Evolutionary conservation across 768 basidiomycete genomes (phyloP).

Genomic region (Lentinula sp.): DNA sequence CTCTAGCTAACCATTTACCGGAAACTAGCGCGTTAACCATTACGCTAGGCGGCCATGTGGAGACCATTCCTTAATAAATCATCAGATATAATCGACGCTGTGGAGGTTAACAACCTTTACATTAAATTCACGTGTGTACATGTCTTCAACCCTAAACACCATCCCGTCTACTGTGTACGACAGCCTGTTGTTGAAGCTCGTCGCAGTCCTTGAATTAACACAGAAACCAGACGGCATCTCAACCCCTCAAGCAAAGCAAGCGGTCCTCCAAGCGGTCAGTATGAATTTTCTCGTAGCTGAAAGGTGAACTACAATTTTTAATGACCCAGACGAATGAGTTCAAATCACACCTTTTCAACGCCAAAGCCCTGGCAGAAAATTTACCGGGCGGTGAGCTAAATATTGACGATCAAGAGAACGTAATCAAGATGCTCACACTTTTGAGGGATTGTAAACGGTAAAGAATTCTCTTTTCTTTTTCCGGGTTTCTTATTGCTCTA

Average conservation of each 20-base stretch:
- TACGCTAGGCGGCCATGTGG: constrained; percentile 6
- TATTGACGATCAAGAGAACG: constrained; percentile 63
- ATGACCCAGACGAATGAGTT: constrained; percentile 61
- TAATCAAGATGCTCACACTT: constrained; percentile 62
- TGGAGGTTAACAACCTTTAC: background rate
- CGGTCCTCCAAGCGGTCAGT: constrained; percentile 57
- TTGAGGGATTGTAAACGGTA: constrained; percentile 61
- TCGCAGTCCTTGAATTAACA: constrained; percentile 53
- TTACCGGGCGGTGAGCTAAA: constrained; percentile 72
- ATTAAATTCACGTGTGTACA: background rate
- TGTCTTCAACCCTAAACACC: background rate
- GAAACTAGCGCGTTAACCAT: constrained; percentile 10
- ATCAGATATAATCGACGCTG: background rate
- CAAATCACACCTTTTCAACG: constrained; percentile 49
- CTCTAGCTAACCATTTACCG: constrained; percentile 2
- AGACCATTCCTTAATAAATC: background rate
- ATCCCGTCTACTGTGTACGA: constrained; percentile 42
- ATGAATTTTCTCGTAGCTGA: constrained; percentile 8
- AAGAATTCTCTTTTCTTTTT: constrained; percentile 2
- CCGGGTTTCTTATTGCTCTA: background rate
- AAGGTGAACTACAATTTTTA: background rate
- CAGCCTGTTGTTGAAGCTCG: constrained; percentile 51
- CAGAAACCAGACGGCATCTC: constrained; percentile 48
- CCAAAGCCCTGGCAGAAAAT: constrained; percentile 49
- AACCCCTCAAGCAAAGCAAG: constrained; percentile 58